Evolutionary conservation across 202 grass and related monocot genomes (phyloP).

Genomic region (Schoenoplectus triqueter): DNA sequence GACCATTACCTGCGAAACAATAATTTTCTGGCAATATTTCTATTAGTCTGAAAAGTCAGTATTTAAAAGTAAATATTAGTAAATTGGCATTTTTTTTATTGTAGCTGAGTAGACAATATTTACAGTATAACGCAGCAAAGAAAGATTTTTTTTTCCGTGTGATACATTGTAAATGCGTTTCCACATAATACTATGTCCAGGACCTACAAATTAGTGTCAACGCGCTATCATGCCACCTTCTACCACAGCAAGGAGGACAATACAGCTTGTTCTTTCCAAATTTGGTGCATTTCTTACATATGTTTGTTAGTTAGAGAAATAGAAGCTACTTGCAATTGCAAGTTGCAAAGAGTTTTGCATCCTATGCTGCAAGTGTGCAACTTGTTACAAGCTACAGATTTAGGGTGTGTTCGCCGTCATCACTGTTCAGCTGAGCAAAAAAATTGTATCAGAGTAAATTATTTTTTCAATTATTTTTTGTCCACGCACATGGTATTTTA

Average conservation of each 20-base stretch:
- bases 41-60: not conserved
- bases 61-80: not conserved
- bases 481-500: too few relatives aligned
- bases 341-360: conserved; percentile 1
- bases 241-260: not conserved
- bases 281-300: not conserved
- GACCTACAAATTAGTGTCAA: not conserved
- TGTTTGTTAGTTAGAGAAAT: not conserved
- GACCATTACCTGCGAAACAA: too few relatives aligned
- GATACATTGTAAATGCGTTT: not conserved
- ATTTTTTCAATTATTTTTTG: too few relatives aligned
- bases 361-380: not conserved
- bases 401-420: too few relatives aligned
- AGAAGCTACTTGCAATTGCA: not conserved
- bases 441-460: too few relatives aligned
- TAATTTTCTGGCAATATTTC: too few relatives aligned
- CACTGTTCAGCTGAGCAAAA: too few relatives aligned
- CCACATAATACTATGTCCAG: not conserved
- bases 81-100: too few relatives aligned
- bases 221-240: not conserved
- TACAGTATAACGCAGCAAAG: not conserved
- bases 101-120: too few relatives aligned
- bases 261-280: not conserved
- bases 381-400: not conserved
- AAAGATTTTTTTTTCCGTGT: not conserved